Evolutionary conservation across 2,329 filamentous ascomycete species (phyloP), one percentile per base, ranked within the genome.

Genomic region (Pseudogymnoascus sp.): DNA sequence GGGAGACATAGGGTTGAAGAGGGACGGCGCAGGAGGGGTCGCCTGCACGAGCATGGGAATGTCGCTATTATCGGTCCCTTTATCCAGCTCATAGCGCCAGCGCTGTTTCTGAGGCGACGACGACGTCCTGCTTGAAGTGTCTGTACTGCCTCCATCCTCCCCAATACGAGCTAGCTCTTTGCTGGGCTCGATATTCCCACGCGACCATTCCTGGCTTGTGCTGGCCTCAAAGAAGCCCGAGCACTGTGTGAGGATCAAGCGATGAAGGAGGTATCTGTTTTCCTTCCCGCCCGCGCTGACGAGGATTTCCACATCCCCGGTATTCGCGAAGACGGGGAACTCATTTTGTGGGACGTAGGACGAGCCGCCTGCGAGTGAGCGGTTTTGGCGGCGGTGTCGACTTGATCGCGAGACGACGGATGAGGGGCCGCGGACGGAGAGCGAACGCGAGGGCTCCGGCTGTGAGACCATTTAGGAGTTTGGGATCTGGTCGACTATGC

Each of bases 161-260:
- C 72, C 72, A 65, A 87, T 80, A 63, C 80, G 78, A 35, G 82
- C 75, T 59, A 88, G 73, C 63, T 85, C 69, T 33, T 58, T 58
- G 57, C 33, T 37, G 12, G 37, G 64, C 62, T 57, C 65, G 36
- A 62, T 62, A 22, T 39, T 60, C 57, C 63, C 62, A 20, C 70
- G 67, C 60, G 86, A 85, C 90, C 90, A 95, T 71, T 92, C 87
- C 62, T 87, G 85, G 68, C 85, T 91, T 47, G 87, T 91, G 71
- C 86, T 90, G 22, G 89, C 88, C 74, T 96, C 90, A 72, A 97
- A 97, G 78, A 96, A 97, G 14, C 91, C 91, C 5, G 91, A 96
- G 70, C 89, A 96, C 74, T 95, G 89, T 33, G 89, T 87, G 66
- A 97, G 78, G 39, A 93, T 96, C 69, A 97, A 82, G 63, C 87